Base-by-base conservation (phyloP, 2,329 filamentous ascomycete genomes). In the Thielaviopsis populi region DNA sequence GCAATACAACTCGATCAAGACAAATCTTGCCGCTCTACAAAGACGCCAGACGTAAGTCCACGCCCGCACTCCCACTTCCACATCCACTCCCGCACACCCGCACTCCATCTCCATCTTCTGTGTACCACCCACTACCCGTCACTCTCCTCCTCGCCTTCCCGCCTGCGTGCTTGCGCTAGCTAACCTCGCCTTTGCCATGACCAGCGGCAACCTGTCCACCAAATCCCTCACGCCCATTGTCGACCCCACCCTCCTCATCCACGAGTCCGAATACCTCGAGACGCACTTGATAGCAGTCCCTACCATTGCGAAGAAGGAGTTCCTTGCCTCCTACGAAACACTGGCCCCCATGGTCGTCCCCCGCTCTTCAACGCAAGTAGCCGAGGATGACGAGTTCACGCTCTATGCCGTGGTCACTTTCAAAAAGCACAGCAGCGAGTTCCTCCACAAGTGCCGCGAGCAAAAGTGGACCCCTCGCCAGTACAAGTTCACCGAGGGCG, bases 241-340 rank as follows among this genome's bases (percentile, higher is more conserved):
- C 69, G 82, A 92, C 70, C 91, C 92, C 8, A 79, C 82, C 63
- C 76, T 91, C 66, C 81, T 96, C 53, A 83, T 96, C 68, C 88
- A 87, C 74, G 86, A 96, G 72, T 96, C 91, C 22, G 94, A 99
- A 76, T 97, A 96, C 75, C 85, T 99, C 69, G 91, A 96, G 77
- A 96, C 94, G 37, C 91, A 96, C 73, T 84, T 99, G 37, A 81
- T 99, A 69, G 94, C 89, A 22, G 89, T 99, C 8, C 94, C 94
- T 1, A 83, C 82, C 59, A 85, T 84, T 69, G 79, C 83, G 64
- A 85, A 87, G 70, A 96, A 95, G 73, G 92, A 97, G 46, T 99
- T 96, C 71, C 77, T 95, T 68, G 87, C 87, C 72, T 84, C 80
- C 68, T 99, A 99, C 76, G 94, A 99, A 75, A 91, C 89, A 0